Conservation (phyloP, 1,139 yeast genomes). For the Kodamaea suecica region DNA sequence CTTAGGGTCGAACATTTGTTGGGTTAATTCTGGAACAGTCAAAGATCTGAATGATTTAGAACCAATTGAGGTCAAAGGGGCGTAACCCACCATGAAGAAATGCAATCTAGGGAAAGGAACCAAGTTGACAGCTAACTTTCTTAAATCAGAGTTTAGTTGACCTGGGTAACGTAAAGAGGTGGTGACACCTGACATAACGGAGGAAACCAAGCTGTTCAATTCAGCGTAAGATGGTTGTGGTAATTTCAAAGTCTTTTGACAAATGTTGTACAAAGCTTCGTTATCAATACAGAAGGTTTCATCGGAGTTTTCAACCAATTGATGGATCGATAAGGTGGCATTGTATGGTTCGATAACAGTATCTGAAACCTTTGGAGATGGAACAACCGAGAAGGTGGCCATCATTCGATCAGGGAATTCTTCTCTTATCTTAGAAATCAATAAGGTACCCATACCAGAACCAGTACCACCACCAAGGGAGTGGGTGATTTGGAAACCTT, state of each 20-base stretch:
- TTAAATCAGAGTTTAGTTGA: constrained; percentile 84
- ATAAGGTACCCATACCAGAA: constrained; percentile 72
- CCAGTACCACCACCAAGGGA: constrained; percentile 98
- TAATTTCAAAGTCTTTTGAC: constrained; percentile 79
- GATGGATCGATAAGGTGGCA: constrained; percentile 89
- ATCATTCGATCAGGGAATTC: constrained; percentile 78
- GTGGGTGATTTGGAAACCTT: constrained; percentile 92
- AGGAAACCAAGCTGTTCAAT: constrained; percentile 75
- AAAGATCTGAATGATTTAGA: constrained; percentile 80
- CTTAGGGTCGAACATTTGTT: constrained; percentile 87
- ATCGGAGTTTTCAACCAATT: constrained; percentile 83
- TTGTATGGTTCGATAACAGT: constrained; percentile 94
- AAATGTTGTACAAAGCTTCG: constrained; percentile 86
- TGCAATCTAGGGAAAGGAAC: constrained; percentile 95
- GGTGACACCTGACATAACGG: constrained; percentile 92
- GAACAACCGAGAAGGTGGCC: constrained; percentile 91
- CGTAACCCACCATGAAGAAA: constrained; percentile 92
- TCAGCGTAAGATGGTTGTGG: constrained; percentile 76
- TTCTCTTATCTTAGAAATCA: constrained; percentile 29
- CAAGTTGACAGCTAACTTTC: constrained; percentile 88
- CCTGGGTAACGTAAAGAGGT: constrained; percentile 91
- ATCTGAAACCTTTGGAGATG: constrained; percentile 87
- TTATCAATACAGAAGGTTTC: constrained; percentile 94
- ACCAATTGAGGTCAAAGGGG: constrained; percentile 80
- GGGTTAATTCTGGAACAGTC: constrained; percentile 87